Evolutionary conservation across 2,329 filamentous ascomycete genomes (phyloP).

Genomic region (Colletotrichum camelliae): DNA sequence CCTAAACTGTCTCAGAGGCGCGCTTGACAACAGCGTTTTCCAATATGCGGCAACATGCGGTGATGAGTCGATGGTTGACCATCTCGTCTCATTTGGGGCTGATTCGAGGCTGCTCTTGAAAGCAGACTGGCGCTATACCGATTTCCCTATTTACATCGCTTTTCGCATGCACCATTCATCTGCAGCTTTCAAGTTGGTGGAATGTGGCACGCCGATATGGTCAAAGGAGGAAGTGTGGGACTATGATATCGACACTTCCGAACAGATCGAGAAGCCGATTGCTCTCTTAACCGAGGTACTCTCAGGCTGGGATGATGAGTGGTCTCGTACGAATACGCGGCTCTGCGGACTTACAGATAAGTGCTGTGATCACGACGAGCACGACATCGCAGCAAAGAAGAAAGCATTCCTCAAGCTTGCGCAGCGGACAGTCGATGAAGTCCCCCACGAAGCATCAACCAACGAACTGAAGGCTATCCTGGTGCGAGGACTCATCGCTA

Average conservation of each 20-base stretch:
- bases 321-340: neutral
- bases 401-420: neutral
- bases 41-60: neutral
- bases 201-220: neutral
- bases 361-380: neutral
- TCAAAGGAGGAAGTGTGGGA: neutral
- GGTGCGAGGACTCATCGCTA: neutral
- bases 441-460: neutral
- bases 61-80: neutral
- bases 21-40: neutral
- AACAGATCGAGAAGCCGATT: neutral
- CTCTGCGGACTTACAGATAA: neutral
- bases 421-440: neutral
- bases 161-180: neutral
- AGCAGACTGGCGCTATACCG: fast-evolving
- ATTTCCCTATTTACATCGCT: neutral
- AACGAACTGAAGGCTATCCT: fast-evolving
- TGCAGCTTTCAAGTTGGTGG: neutral
- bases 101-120: neutral
- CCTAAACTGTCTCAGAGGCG: fast-evolving
- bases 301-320: neutral
- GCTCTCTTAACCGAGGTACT: neutral
- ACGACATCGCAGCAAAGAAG: neutral
- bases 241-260: neutral
- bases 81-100: neutral